Evolutionary conservation across 257 asterid genomes (phyloP).

Genomic region (Nicotiana tomentosiformis): DNA sequence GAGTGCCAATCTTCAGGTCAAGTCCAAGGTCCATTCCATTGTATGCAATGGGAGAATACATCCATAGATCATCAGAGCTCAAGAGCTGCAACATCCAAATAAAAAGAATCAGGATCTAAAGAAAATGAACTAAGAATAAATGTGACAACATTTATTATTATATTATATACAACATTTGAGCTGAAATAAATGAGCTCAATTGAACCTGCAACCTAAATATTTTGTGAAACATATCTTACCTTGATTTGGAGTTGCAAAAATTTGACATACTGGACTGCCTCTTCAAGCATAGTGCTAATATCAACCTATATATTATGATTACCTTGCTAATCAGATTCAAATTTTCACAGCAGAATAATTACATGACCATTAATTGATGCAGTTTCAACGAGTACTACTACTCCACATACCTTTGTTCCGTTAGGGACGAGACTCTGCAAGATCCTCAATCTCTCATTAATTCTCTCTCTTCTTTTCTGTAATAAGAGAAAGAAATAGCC

Average conservation of each 20-base stretch:
- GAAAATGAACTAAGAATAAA: neutral
- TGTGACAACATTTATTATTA: too few relatives aligned
- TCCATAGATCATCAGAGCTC: constrained; percentile 88
- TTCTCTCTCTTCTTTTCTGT: constrained; percentile 82
- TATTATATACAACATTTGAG: too few relatives aligned
- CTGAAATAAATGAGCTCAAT: neutral
- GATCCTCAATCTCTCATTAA: constrained; percentile 79
- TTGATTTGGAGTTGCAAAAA: constrained; percentile 85
- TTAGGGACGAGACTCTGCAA: constrained; percentile 87
- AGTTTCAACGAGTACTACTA: neutral
- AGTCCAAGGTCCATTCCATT: constrained; percentile 75
- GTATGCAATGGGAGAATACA: constrained; percentile 91
- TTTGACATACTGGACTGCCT: constrained; percentile 85
- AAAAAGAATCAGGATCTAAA: neutral
- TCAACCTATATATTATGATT: constrained; percentile 37
- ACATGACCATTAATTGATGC: neutral
- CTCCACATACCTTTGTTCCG: constrained; percentile 62
- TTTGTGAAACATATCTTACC: constrained; percentile 46
- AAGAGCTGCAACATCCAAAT: constrained; percentile 43
- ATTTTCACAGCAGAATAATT: neutral
- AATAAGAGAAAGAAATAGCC: neutral
- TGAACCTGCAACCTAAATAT: constrained; percentile 15
- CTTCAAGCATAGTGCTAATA: constrained; percentile 96
- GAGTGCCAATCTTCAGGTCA: constrained; percentile 31
- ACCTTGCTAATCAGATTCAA: neutral